Percentiles rank a stretch among this genome's conserved stretches.
Evolutionary conservation across 345 rosid species (phyloP).

Genomic region (Rhodomyrtus tomentosa): DNA sequence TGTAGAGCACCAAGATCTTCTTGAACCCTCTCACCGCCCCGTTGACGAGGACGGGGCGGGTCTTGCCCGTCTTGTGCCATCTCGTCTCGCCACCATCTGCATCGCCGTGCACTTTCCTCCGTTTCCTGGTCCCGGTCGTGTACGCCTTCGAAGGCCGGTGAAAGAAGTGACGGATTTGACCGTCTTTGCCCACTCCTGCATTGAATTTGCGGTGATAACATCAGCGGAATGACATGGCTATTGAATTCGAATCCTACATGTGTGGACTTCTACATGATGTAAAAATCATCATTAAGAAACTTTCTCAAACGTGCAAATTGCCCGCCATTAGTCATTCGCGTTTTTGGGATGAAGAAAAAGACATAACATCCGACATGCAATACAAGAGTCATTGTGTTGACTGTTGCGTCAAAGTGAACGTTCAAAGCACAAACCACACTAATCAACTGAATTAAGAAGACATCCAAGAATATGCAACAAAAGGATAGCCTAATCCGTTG

Average conservation of each 20-base stretch:
- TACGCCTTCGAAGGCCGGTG: constrained; percentile 96
- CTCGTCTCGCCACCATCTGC: constrained; percentile 84
- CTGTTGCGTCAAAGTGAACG: neutral
- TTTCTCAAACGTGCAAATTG: neutral
- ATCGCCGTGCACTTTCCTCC: constrained; percentile 78
- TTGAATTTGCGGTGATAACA: neutral
- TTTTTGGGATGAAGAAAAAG: neutral
- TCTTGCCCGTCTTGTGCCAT: constrained; percentile 98
- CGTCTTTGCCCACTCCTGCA: constrained; percentile 78
- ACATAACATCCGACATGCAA: neutral
- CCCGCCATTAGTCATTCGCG: neutral
- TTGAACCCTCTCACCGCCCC: constrained; percentile 70
- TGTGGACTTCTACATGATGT: neutral
- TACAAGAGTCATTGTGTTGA: neutral
- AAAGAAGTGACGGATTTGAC: constrained; percentile 86
- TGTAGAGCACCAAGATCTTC: constrained; percentile 85
- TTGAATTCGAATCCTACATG: neutral
- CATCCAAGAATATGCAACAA: neutral
- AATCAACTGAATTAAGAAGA: neutral
- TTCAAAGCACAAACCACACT: neutral
- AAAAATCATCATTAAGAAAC: neutral
- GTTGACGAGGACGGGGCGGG: constrained; percentile 47
- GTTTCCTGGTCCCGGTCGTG: constrained; percentile 88
- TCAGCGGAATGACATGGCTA: neutral
- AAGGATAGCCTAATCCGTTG: neutral